These are phyloP conservation scores for Cercospora janseana DNA, from an alignment of 2,329 filamentous ascomycete genomes.

Conservation along the genomic window DNA sequence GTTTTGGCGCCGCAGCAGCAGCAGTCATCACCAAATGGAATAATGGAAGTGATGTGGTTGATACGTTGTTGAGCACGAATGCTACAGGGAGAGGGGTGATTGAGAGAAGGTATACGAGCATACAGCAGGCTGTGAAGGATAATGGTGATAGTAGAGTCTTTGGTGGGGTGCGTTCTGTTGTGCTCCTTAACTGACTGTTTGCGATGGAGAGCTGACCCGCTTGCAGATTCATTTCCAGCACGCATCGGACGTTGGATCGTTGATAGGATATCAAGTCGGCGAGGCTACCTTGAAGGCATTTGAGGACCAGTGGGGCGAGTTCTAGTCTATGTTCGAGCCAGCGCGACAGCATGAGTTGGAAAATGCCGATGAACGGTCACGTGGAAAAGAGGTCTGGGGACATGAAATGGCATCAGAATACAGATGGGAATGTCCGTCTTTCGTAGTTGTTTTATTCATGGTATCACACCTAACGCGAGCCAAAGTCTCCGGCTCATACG, in stretches of 20 bases:
- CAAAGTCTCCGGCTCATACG: no score
- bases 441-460: no score
- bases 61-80: conserved; percentile 32
- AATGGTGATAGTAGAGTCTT: conserved; percentile 34
- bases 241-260: conserved; percentile 27
- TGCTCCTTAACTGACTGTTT: no score
- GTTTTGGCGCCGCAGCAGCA: conserved; percentile 32
- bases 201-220: background rate
- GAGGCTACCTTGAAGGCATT: conserved; percentile 9
- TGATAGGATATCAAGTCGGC: conserved; percentile 21
- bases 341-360: background rate
- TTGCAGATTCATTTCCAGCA: conserved; percentile 34
- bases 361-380: background rate
- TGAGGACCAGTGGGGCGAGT: conserved; percentile 9
- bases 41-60: conserved; percentile 24
- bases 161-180: conserved; percentile 25
- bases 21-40: conserved; percentile 30
- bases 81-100: conserved; percentile 31
- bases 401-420: no score
- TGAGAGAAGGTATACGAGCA: conserved; percentile 30
- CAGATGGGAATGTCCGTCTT: no score
- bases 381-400: no score
- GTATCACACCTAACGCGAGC: no score
- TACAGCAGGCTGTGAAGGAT: conserved; percentile 31
- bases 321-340: background rate